Evolutionary conservation across 148 eudicot species (phyloP).

Genomic region (Fagopyrum esculentum): DNA sequence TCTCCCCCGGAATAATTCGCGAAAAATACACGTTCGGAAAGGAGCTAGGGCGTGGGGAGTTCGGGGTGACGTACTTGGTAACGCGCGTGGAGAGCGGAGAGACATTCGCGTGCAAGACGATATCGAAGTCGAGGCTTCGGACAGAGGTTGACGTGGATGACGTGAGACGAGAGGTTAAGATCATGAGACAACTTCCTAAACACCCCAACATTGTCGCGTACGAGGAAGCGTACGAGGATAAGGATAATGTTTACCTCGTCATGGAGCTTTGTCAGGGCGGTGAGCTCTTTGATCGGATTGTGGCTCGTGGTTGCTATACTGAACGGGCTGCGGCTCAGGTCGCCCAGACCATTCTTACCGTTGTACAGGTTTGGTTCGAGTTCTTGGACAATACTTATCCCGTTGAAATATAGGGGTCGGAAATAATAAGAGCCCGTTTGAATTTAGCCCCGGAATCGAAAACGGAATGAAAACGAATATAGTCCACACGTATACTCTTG

Average conservation of each 20-base stretch:
- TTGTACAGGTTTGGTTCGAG: slow-evolving; percentile 37
- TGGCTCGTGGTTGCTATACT: slow-evolving; percentile 54
- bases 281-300: slow-evolving; percentile 49
- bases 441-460: too few species aligned
- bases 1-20: slow-evolving; percentile 40
- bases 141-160: slow-evolving; percentile 54
- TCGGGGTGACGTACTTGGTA: slow-evolving; percentile 40
- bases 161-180: slow-evolving; percentile 30
- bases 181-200: slow-evolving; percentile 24
- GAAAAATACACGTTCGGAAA: slow-evolving; percentile 36
- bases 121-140: slow-evolving; percentile 39
- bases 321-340: slow-evolving; percentile 56
- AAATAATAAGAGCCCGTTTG: too few species aligned
- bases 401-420: too few species aligned
- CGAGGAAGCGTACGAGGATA: slow-evolving; percentile 57
- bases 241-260: slow-evolving; percentile 46
- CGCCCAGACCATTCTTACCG: slow-evolving; percentile 41
- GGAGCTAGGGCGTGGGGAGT: slow-evolving; percentile 58
- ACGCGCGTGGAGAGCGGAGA: slow-evolving; percentile 34
- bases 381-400: too few species aligned
- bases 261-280: slow-evolving; percentile 63
- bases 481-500: too few species aligned
- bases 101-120: slow-evolving; percentile 50
- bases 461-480: too few species aligned
- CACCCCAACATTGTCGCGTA: slow-evolving; percentile 48